Percentiles rank a stretch among this genome's conserved stretches.
phyloP scores from a whole-genome alignment of 768 basidiomycete species.

The Epithele typhae region DNA sequence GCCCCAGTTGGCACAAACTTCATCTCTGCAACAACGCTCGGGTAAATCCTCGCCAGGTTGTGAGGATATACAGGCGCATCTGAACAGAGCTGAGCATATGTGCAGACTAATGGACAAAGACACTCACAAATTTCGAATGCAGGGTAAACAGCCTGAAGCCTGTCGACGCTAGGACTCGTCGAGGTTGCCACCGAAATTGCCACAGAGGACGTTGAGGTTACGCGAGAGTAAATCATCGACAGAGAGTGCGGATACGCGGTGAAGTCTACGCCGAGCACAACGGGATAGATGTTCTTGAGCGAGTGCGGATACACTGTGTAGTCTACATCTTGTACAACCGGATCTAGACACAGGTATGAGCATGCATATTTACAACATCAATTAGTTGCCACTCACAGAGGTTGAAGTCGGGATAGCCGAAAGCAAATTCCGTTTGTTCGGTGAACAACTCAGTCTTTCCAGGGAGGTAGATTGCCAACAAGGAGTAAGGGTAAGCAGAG shows the following conservation, averaged over 20 bases:
- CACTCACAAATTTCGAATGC: constrained; percentile 21
- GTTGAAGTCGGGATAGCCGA: constrained; percentile 13
- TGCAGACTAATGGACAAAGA: too few species aligned
- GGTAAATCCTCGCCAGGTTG: constrained; percentile 17
- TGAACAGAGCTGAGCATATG: neutral
- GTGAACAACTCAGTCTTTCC: too few species aligned
- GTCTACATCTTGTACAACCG: neutral
- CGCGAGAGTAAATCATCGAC: neutral
- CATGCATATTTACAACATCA: neutral
- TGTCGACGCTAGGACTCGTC: neutral
- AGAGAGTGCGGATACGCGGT: neutral
- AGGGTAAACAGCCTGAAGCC: constrained; percentile 21
- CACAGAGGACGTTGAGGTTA: too few species aligned
- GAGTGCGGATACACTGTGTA: too few species aligned
- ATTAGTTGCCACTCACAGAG: constrained; percentile 9
- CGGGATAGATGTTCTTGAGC: too few species aligned
- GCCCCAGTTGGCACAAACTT: neutral
- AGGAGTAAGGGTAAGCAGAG: neutral
- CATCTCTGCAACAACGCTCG: constrained; percentile 1
- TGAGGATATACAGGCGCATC: constrained; percentile 22
- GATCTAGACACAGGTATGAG: neutral
- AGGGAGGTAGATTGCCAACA: neutral
- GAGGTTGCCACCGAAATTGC: neutral
- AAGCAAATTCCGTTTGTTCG: neutral
- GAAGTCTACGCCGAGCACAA: too few species aligned